Evolutionary conservation across 352 stramenopile genomes (phyloP).

Genomic region (Elongisporangium prolatum): DNA sequence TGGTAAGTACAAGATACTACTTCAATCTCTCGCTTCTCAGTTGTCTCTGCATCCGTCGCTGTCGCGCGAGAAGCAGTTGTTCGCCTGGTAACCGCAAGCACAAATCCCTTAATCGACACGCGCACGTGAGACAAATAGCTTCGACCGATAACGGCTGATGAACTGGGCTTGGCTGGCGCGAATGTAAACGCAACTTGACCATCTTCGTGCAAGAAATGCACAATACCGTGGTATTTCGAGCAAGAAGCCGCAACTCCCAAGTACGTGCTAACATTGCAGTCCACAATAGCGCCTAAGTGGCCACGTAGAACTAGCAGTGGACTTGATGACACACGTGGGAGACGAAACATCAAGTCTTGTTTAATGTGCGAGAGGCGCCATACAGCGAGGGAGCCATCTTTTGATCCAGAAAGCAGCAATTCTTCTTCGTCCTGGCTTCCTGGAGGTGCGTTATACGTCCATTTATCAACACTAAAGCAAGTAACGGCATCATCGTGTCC

Average conservation of each 20-base stretch:
- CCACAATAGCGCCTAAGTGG: constrained; percentile 36
- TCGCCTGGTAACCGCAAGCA: constrained; percentile 35
- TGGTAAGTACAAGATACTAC: constrained; percentile 29
- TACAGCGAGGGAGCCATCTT: constrained; percentile 59
- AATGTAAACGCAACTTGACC: constrained; percentile 69
- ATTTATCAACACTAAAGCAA: constrained; percentile 64
- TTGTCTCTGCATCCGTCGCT: not conserved
- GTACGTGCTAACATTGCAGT: constrained; percentile 65
- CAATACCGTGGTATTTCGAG: constrained; percentile 38
- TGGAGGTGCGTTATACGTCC: constrained; percentile 33
- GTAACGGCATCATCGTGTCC: constrained; percentile 67
- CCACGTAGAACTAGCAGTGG: constrained; percentile 66
- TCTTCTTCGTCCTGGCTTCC: constrained; percentile 63
- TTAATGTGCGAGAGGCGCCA: constrained; percentile 76
- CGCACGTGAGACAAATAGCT: constrained; percentile 37
- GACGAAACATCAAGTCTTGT: constrained; percentile 64
- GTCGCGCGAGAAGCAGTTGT: not conserved
- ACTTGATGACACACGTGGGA: constrained; percentile 60
- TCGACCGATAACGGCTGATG: not conserved
- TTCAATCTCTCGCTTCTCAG: not conserved
- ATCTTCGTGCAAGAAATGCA: constrained; percentile 72
- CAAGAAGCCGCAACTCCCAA: constrained; percentile 66
- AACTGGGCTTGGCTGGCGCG: constrained; percentile 19
- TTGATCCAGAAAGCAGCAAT: constrained; percentile 63
- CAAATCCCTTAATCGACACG: constrained; percentile 54